A percentile compares a stretch with the other conserved stretches of the same genome.
phyloP scores from a whole-genome alignment of 495 filamentous ascomycete genomes.

The Penicillium diatomitis region DNA sequence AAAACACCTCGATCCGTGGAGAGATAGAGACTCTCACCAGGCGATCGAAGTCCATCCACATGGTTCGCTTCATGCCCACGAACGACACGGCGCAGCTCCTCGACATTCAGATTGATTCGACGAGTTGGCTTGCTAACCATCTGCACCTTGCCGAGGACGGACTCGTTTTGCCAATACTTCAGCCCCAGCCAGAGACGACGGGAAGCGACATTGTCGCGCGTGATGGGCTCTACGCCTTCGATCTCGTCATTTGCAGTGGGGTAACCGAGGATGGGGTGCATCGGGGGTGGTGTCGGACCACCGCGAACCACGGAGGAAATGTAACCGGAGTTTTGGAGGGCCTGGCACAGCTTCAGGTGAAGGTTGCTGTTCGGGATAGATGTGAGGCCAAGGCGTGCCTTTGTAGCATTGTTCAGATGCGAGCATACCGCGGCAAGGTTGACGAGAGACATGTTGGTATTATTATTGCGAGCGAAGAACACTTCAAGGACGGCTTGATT shows the following conservation, averaged over 20 bases:
- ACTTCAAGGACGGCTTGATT: conserved; percentile 12
- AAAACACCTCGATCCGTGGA: conserved; percentile 71
- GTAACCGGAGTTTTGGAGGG: conserved; percentile 76
- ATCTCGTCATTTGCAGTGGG: conserved; percentile 27
- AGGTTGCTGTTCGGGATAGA: conserved; percentile 76
- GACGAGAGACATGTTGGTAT: conserved; percentile 68
- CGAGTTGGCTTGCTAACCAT: conserved; percentile 72
- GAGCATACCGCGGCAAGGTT: conserved; percentile 75
- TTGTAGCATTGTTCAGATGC: conserved; percentile 88
- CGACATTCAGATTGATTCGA: conserved; percentile 53
- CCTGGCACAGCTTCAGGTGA: conserved; percentile 64
- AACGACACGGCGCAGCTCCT: conserved; percentile 51
- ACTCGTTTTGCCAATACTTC: conserved; percentile 86
- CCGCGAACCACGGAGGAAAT: conserved; percentile 74
- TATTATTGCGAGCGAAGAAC: conserved; percentile 15
- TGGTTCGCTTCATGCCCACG: conserved; percentile 55
- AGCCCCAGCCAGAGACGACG: conserved; percentile 83
- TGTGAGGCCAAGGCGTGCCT: conserved; percentile 77
- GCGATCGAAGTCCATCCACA: conserved; percentile 60
- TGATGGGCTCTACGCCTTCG: conserved; percentile 47
- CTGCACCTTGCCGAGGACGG: conserved; percentile 63
- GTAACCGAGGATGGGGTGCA: conserved; percentile 40
- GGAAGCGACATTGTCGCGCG: conserved; percentile 65
- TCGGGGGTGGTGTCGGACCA: conserved; percentile 55
- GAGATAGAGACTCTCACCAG: conserved; percentile 80